Conservation (phyloP, 768 basidiomycete genomes). For the Strobilomyces confusus region DNA sequence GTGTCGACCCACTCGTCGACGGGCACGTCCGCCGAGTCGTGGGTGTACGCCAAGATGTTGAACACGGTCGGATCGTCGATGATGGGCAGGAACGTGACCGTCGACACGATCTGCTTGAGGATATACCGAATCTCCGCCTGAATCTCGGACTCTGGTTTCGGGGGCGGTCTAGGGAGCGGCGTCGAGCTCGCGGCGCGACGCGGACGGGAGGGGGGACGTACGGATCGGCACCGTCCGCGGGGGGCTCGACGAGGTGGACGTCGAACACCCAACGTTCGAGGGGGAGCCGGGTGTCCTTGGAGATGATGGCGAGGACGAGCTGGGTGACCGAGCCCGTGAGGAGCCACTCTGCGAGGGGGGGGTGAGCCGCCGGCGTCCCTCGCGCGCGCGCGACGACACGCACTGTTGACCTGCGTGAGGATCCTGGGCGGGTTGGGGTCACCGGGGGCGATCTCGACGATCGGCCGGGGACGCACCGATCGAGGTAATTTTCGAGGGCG, state of each 20-base stretch:
- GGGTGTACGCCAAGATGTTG: conserved; percentile 96
- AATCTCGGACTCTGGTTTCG: conserved; percentile 83
- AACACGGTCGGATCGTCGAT: conserved; percentile 95
- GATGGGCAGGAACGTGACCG: conserved; percentile 93
- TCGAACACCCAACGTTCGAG: conserved; percentile 99
- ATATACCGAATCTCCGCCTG: conserved; percentile 97
- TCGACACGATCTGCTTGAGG: conserved; percentile 96
- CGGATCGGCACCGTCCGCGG: conserved; percentile 47
- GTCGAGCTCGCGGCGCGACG: not conserved
- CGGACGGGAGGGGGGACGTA: conserved; percentile 33
- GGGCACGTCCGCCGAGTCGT: conserved; percentile 87
- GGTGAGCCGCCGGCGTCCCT: not conserved
- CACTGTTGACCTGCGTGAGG: conserved; percentile 88
- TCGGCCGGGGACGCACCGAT: conserved; percentile 53
- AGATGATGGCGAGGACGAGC: conserved; percentile 92
- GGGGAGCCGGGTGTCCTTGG: conserved; percentile 86
- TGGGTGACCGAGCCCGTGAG: conserved; percentile 89
- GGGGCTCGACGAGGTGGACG: conserved; percentile 74
- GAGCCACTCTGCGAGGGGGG: conserved; percentile 74
- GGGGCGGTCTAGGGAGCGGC: conserved; percentile 36
- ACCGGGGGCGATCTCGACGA: not conserved
- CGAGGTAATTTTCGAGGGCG: conserved; percentile 90
- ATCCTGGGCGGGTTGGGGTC: conserved; percentile 49
- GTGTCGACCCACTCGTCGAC: conserved; percentile 95
- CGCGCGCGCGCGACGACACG: too few species aligned